Conservation (phyloP, 2,329 filamentous ascomycete genomes). For the Microdochium trichocladiopsis region DNA sequence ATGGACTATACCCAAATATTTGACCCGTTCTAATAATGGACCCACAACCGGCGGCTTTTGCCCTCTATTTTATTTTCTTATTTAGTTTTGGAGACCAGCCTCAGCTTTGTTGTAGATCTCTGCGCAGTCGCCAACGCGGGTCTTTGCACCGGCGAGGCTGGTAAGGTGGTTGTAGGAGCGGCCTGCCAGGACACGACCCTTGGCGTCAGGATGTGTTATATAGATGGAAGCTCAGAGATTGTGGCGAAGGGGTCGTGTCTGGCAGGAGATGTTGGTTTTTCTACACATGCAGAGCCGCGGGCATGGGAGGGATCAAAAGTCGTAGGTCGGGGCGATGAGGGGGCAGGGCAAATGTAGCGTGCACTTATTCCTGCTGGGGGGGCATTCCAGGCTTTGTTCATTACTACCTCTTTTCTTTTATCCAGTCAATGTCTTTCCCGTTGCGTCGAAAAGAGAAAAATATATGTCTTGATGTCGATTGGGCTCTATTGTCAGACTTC, state of each 20-base stretch:
- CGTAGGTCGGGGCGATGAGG: background rate
- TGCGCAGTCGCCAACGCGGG: background rate
- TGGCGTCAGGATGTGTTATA: background rate
- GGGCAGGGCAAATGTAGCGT: background rate
- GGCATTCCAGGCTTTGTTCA: slow-evolving; percentile 1
- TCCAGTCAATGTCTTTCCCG: background rate
- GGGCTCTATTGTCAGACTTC: too few relatives aligned
- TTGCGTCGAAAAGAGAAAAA: background rate
- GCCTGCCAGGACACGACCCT: background rate
- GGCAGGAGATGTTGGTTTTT: background rate
- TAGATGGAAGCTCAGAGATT: background rate
- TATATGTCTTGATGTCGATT: background rate
- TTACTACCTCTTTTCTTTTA: background rate
- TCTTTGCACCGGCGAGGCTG: background rate
- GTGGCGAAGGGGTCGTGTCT: background rate
- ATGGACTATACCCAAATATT: background rate
- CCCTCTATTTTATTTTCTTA: background rate
- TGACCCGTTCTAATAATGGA: background rate
- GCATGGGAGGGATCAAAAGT: background rate
- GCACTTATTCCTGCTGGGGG: background rate
- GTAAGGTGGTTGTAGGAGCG: background rate
- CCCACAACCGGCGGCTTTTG: background rate
- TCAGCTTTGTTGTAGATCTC: background rate
- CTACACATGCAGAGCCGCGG: background rate
- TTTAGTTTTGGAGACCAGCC: background rate